Percentiles rank a stretch among this genome's conserved stretches.
phyloP scores from a whole-genome alignment of 202 grass and related monocot genomes.

The Setaria viridis region DNA sequence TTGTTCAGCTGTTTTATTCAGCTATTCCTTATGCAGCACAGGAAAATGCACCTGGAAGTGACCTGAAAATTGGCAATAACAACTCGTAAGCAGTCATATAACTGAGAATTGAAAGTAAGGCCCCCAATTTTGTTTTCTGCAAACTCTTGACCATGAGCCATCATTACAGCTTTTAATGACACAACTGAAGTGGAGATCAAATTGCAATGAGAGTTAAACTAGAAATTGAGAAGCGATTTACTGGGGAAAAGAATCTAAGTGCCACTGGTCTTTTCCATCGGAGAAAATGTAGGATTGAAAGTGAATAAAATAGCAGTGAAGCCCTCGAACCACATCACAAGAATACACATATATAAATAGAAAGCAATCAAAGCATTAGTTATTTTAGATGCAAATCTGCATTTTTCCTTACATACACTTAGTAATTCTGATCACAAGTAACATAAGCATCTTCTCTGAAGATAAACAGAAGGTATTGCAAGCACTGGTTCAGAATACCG shows the following conservation, averaged over 20 bases:
- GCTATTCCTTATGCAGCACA: conserved; percentile 19
- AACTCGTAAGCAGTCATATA: conserved; percentile 4
- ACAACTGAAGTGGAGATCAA: not conserved
- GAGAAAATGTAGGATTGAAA: conserved; percentile 4
- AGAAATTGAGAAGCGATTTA: not conserved
- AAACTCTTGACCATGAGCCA: not conserved
- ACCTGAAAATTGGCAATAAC: conserved; percentile 41
- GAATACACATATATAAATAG: not conserved
- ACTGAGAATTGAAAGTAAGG: not conserved
- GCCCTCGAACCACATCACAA: conserved; percentile 6
- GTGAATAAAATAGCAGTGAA: conserved; percentile 8
- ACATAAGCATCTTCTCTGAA: conserved; percentile 5
- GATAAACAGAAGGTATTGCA: not conserved
- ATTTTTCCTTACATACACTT: not conserved
- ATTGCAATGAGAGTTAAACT: conserved; percentile 1
- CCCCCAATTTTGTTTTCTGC: not conserved
- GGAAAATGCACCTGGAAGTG: conserved; percentile 18
- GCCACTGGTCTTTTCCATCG: not conserved
- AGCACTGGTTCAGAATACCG: no score
- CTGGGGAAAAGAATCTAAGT: not conserved
- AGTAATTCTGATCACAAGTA: conserved; percentile 22
- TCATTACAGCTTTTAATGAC: not conserved
- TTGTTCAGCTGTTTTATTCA: not conserved
- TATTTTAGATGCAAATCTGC: conserved; percentile 11
- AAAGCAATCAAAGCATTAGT: not conserved